Percentiles rank a stretch among this genome's conserved stretches.
Conservation (phyloP, 2,329 filamentous ascomycete genomes). For the Colletotrichum endophyticum region DNA sequence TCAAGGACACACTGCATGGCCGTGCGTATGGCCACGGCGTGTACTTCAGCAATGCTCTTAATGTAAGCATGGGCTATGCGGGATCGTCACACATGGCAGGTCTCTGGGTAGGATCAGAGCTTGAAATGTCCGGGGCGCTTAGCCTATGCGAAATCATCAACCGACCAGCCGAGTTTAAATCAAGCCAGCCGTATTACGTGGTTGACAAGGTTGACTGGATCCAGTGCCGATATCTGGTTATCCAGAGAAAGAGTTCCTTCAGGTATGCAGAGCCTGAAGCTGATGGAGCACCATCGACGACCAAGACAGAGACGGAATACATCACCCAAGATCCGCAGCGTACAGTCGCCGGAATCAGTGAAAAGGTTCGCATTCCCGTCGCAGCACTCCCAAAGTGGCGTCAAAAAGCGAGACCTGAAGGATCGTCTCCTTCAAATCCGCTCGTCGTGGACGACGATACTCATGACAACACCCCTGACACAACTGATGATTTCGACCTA, state of each 20-base stretch:
- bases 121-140: constrained; percentile 65
- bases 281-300: neutral
- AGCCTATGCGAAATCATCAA: constrained; percentile 90
- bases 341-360: constrained; percentile 2
- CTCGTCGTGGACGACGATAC: neutral
- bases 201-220: constrained; percentile 84
- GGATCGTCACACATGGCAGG: neutral
- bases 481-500: constrained; percentile 23
- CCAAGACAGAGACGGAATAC: constrained; percentile 16
- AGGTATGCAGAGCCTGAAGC: neutral
- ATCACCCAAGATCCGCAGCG: constrained; percentile 30
- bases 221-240: constrained; percentile 85
- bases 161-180: constrained; percentile 64
- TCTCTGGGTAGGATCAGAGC: constrained; percentile 69
- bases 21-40: constrained; percentile 80
- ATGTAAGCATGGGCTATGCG: constrained; percentile 59
- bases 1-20: constrained; percentile 65
- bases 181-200: constrained; percentile 67
- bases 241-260: constrained; percentile 21
- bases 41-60: constrained; percentile 73
- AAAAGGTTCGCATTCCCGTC: constrained; percentile 27
- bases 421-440: neutral
- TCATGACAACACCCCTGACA: neutral
- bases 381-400: constrained; percentile 26
- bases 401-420: neutral